Evolutionary conservation across 768 basidiomycete genomes (phyloP).

Genomic region (Phlebiopsis flavidoalba): DNA sequence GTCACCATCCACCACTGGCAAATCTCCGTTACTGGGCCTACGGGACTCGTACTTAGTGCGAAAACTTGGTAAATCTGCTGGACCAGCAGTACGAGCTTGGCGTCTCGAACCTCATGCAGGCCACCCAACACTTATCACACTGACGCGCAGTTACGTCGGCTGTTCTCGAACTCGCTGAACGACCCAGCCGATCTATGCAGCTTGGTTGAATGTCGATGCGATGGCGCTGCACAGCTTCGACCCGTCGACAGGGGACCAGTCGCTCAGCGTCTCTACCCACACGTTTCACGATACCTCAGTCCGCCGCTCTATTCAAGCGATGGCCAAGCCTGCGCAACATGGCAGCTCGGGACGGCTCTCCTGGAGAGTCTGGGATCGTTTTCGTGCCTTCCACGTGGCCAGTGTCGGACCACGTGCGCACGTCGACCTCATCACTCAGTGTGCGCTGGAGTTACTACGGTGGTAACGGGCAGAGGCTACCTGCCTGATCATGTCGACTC

Average conservation of each 20-base stretch:
- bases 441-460: slow-evolving; percentile 74
- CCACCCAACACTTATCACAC: slow-evolving; percentile 54
- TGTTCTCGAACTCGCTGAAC: slow-evolving; percentile 70
- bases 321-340: slow-evolving; percentile 88
- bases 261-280: slow-evolving; percentile 60
- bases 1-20: slow-evolving; percentile 17
- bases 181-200: slow-evolving; percentile 77
- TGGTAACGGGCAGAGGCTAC: slow-evolving; percentile 64
- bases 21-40: slow-evolving; percentile 35
- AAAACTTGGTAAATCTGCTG: slow-evolving; percentile 79
- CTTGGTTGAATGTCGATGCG: slow-evolving; percentile 75
- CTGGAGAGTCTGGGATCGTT: slow-evolving; percentile 56
- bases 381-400: slow-evolving; percentile 85
- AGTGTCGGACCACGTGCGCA: slow-evolving; percentile 69
- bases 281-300: slow-evolving; percentile 85
- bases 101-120: slow-evolving; percentile 65
- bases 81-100: slow-evolving; percentile 78
- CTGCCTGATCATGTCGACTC: slow-evolving; percentile 44
- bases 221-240: slow-evolving; percentile 67
- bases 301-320: slow-evolving; percentile 84
- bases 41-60: slow-evolving; percentile 73
- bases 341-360: slow-evolving; percentile 51
- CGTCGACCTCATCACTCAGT: slow-evolving; percentile 87
- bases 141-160: slow-evolving; percentile 74
- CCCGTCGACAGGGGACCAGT: slow-evolving; percentile 81